Conservation (phyloP, 164 flowering plant species). For the Piper longum region DNA sequence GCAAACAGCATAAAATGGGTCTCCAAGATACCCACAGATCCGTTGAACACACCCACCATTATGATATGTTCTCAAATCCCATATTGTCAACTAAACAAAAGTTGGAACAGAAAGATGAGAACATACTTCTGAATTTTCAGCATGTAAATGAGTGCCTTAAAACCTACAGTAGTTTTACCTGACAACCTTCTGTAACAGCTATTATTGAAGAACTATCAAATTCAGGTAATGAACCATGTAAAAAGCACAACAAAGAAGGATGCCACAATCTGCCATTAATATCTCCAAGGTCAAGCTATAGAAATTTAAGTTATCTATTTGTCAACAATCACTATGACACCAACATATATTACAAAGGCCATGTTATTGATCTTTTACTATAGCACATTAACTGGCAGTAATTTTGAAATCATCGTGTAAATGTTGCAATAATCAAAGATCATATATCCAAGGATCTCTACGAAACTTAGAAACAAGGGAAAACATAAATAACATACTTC, state of each 20-base stretch:
- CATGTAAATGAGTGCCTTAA: too few relatives aligned
- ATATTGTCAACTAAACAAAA: slow-evolving; percentile 45
- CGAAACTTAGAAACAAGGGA: too few relatives aligned
- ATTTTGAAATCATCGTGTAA: too few relatives aligned
- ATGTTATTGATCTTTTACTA: too few relatives aligned
- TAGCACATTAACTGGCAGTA: too few relatives aligned
- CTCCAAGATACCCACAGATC: slow-evolving; percentile 60
- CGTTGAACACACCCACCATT: slow-evolving; percentile 72
- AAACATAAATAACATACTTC: too few relatives aligned
- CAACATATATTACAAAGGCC: too few relatives aligned
- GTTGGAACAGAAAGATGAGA: slow-evolving; percentile 4
- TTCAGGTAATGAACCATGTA: slow-evolving; percentile 25
- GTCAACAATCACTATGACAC: too few relatives aligned
- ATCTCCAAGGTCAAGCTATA: background rate
- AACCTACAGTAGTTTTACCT: slow-evolving; percentile 22
- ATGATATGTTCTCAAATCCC: slow-evolving; percentile 74
- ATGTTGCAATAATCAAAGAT: too few relatives aligned
- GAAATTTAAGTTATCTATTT: background rate
- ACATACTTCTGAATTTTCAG: background rate
- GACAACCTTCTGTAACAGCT: slow-evolving; percentile 73
- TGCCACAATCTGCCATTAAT: slow-evolving; percentile 2
- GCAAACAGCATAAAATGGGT: slow-evolving; percentile 52
- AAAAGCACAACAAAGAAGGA: slow-evolving; percentile 46
- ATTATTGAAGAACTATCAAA: slow-evolving; percentile 31
- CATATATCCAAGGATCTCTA: too few relatives aligned